Evolutionary conservation across 768 basidiomycete species (phyloP), one percentile per base, ranked within the genome.

Genomic region (Sarcodon aspratus): DNA sequence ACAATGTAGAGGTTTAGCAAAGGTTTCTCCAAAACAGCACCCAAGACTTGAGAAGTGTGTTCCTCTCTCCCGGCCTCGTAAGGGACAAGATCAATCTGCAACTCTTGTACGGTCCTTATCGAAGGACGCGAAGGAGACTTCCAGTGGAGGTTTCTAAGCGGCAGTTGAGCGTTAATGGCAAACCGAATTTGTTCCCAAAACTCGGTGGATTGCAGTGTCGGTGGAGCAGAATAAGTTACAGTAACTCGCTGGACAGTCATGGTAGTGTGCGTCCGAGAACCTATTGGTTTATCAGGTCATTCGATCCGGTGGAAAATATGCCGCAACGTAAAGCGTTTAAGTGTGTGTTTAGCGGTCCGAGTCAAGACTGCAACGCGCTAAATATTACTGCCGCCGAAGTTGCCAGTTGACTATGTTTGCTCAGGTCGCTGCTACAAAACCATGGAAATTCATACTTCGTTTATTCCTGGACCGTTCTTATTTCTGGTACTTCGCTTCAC

Each of bases 91-190:
- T 78, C 73, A 48, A 96, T 76, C 52, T 83, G 73, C n/a, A 97
- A 74, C 55, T 90, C 83, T 59, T 93, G 91, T 46, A 99, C 90
- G 1, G 91, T 96, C 54, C 86, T 76, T 38, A 93, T 69, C 12
- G 78, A 78, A 5, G 84, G 73, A 38, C 83, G 72, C 2, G 80
- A 76, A 4, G 75, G 58, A 13, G 86, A 76, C 63, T 88, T 94
- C 94, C 96, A 97, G 64, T 97, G 90, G 27, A 98, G 76, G 65
- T 85, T 94, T 46, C 84, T 80, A 47, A 99, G 70, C 0, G 96
- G 96, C 6, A 89, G 65, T 55, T 86, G 87, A 1, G 79, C 74
- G n/a, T 70, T 62, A 33, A 92, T 66, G 3, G 83, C 77, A 13
- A 69, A 63, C 52, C 78, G 71, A 27, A 88, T 73, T 60, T 86